A percentile compares a stretch with the other conserved stretches of the same genome.
Conservation (phyloP, 1,284 basidiomycete genomes). For the Ceratobasidium sp. region DNA sequence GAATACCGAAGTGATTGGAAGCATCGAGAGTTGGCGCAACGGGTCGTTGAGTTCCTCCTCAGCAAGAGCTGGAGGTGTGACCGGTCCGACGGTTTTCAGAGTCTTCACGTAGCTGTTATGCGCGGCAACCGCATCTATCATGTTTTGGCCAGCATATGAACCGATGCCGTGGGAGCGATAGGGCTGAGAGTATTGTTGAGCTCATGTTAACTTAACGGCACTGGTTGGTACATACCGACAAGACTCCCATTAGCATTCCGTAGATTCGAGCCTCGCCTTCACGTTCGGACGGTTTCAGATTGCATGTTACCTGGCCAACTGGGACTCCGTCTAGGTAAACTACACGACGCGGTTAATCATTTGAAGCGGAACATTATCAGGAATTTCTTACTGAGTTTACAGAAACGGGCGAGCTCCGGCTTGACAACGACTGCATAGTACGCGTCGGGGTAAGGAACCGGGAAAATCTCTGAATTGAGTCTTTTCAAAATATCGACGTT, state of each 20-base stretch:
- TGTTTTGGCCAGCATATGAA: constrained; percentile 9
- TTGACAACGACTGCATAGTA: constrained; percentile 20
- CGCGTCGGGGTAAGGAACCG: constrained; percentile 31
- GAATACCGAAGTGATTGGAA: constrained; percentile 15
- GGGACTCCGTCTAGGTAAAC: constrained; percentile 24
- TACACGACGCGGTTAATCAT: background rate
- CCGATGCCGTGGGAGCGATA: constrained; percentile 24
- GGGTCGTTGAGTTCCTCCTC: background rate
- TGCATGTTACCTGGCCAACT: constrained; percentile 31
- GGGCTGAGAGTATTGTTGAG: background rate
- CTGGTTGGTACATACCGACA: background rate
- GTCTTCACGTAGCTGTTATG: constrained; percentile 1
- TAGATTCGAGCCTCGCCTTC: constrained; percentile 12
- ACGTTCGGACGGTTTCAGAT: constrained; percentile 29
- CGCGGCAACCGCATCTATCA: constrained; percentile 4
- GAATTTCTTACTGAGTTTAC: constrained; percentile 11
- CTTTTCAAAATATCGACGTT: constrained; percentile 29
- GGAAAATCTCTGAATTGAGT: constrained; percentile 27
- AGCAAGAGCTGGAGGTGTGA: background rate
- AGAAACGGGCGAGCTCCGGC: constrained; percentile 22
- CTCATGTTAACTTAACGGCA: background rate
- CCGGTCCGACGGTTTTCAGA: background rate
- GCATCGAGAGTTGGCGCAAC: background rate
- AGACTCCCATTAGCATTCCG: constrained; percentile 34
- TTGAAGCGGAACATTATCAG: background rate